Conservation (phyloP, 495 filamentous ascomycete genomes). For the Aspergillus hancockii region DNA sequence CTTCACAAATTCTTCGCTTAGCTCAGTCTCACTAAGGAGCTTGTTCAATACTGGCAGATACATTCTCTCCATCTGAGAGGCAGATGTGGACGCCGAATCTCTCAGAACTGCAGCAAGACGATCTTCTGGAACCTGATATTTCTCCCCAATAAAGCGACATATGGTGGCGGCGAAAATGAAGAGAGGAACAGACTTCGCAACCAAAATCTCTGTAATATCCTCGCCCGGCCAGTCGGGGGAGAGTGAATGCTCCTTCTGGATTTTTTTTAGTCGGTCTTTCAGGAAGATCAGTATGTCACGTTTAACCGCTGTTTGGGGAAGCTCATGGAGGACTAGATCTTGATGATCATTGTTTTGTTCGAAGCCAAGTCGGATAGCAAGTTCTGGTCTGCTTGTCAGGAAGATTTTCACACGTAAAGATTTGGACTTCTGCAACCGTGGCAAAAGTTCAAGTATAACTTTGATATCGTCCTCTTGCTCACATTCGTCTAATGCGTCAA, state of each 20-base stretch:
- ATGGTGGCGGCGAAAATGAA: conserved; percentile 36
- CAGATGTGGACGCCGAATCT: conserved; percentile 12
- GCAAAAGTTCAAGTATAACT: conserved; percentile 40
- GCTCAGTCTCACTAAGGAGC: conserved; percentile 14
- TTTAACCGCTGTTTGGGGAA: conserved; percentile 19
- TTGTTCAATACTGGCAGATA: conserved; percentile 31
- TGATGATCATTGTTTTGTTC: conserved; percentile 11
- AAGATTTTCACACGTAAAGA: conserved; percentile 28
- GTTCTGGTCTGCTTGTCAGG: conserved; percentile 46
- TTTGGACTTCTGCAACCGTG: conserved; percentile 15
- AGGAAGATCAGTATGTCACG: conserved; percentile 31
- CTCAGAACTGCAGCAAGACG: conserved; percentile 22
- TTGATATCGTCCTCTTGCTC: conserved; percentile 42
- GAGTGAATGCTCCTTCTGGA: conserved; percentile 17
- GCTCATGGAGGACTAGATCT: conserved; percentile 27
- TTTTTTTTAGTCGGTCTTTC: conserved; percentile 17
- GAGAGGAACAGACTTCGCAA: conserved; percentile 26
- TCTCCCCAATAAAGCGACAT: conserved; percentile 27
- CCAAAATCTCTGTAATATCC: conserved; percentile 12
- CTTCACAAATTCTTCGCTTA: conserved; percentile 18
- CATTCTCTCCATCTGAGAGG: conserved; percentile 24
- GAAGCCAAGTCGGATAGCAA: conserved; percentile 41
- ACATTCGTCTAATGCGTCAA: conserved; percentile 59
- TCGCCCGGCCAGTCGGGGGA: conserved; percentile 44
- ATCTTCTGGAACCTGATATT: conserved; percentile 15